phyloP scores from a whole-genome alignment of 768 basidiomycete genomes.

The Sutorius australiensis region DNA sequence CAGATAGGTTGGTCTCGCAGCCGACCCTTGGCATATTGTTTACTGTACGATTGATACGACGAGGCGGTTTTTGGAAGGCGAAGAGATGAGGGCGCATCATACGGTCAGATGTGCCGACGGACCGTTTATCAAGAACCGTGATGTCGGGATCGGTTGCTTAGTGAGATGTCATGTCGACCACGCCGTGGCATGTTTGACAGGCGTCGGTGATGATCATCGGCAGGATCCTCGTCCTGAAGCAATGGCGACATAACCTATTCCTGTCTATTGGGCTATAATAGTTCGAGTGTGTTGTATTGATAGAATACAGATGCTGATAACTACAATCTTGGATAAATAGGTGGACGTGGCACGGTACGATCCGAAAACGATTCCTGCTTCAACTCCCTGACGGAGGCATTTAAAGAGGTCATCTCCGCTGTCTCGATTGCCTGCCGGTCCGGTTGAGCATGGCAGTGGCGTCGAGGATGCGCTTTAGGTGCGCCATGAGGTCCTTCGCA shows the following conservation, averaged over 20 bases:
- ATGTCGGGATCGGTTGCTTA: slow-evolving; percentile 2
- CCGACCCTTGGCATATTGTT: slow-evolving; percentile 18
- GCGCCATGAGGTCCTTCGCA: slow-evolving; percentile 40
- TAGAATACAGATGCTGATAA: slow-evolving; percentile 20
- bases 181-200: neutral
- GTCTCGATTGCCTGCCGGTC: slow-evolving; percentile 10
- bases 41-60: slow-evolving; percentile 18
- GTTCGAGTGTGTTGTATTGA: slow-evolving; percentile 1
- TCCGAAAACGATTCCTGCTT: neutral
- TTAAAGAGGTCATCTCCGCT: slow-evolving; percentile 5
- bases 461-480: slow-evolving; percentile 28
- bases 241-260: neutral
- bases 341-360: neutral
- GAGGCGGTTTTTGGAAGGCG: slow-evolving; percentile 17
- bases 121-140: slow-evolving; percentile 3
- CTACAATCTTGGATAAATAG: slow-evolving; percentile 1
- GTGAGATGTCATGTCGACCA: slow-evolving; percentile 5
- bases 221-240: neutral
- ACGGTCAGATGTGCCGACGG: slow-evolving; percentile 1
- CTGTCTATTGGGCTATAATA: neutral
- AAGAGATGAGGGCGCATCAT: neutral
- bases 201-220: neutral
- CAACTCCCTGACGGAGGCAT: neutral
- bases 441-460: slow-evolving; percentile 17
- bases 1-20: slow-evolving; percentile 22